Evolutionary conservation across 176 grass and related monocot genomes (phyloP), one percentile per base, ranked within the genome.

Genomic region (Pharus latifolius): DNA sequence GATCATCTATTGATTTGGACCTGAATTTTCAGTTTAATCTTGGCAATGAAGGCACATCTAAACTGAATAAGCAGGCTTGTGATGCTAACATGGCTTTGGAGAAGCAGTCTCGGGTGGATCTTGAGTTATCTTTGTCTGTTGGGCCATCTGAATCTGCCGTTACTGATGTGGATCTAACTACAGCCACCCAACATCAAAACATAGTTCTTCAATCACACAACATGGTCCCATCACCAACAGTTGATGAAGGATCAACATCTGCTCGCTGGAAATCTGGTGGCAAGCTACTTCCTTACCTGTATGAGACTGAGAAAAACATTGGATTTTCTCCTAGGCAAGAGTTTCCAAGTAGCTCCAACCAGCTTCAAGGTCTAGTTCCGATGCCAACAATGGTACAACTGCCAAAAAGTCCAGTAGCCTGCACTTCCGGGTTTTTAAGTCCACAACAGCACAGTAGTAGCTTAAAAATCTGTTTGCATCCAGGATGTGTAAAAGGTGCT

Each of bases 231-330:
- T 49, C 83, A 14, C 57, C 72, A 30, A 76, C 72, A 67, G 76
- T 71, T 50, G 86, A 87, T 32, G 91, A 96, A 75, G 91, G 83
- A 74, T 96, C 91, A 43, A 96, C 83, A 42, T 90, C 91, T 38
- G 85, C 77, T 67, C 77, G 73, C 37, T 82, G 82, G 82, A 89
- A 93, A 81, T 60, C 77, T 78, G 83, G 83, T 63, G 70, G 62
- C 57, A 86, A 82, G 50, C 28, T 96, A 77, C 38, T 79, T 28
- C 83, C 86, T 54, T 90, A 79, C 61, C 38, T 87, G 33, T 32
- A 43, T 63, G 44, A 55, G 42, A 24, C 26, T 19, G 47, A 44
- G 19, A 70, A 65, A 63, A 16, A 28, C 33, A 37, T 9, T 32
- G 17, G 13, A 22, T 35, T 42, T 57, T 50, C 58, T 60, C 46